Evolutionary conservation across 768 basidiomycete genomes (phyloP).

Genomic region (Podaxis carcinomalis): DNA sequence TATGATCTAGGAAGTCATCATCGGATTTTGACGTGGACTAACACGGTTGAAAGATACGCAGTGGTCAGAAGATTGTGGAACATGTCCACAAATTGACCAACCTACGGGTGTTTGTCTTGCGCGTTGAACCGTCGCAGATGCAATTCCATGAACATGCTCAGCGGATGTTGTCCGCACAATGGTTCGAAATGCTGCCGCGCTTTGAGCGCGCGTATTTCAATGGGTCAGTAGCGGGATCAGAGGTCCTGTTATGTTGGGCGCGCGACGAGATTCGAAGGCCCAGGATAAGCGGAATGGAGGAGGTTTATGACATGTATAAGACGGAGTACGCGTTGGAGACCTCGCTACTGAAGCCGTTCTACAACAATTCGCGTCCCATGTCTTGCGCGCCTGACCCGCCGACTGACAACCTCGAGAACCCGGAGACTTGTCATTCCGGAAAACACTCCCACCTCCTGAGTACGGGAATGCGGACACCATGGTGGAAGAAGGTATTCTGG

Average conservation of each 20-base stretch:
- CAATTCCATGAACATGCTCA: neutral
- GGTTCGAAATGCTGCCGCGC: neutral
- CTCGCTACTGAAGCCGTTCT: neutral
- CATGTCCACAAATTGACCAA: constrained; percentile 1
- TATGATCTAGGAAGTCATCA: neutral
- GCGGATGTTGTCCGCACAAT: neutral
- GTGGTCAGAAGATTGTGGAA: neutral
- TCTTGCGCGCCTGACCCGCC: constrained; percentile 7
- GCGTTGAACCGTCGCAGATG: neutral
- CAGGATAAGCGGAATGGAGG: neutral
- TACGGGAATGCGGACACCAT: neutral
- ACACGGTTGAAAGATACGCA: constrained; percentile 1
- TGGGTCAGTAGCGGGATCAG: neutral
- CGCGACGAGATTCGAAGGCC: neutral
- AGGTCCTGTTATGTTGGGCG: neutral
- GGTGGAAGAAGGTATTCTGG: neutral
- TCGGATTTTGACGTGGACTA: neutral
- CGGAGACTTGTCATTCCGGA: neutral
- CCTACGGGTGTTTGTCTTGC: neutral
- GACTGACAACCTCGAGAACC: neutral
- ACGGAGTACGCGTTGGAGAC: neutral
- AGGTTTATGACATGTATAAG: neutral
- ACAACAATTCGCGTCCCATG: constrained; percentile 8
- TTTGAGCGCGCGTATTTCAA: constrained; percentile 5
- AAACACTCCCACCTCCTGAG: neutral